A percentile compares a stretch with the other conserved stretches of the same genome.
phyloP scores from a whole-genome alignment of 352 stramenopile genomes.

The Globisporangium lucens region DNA sequence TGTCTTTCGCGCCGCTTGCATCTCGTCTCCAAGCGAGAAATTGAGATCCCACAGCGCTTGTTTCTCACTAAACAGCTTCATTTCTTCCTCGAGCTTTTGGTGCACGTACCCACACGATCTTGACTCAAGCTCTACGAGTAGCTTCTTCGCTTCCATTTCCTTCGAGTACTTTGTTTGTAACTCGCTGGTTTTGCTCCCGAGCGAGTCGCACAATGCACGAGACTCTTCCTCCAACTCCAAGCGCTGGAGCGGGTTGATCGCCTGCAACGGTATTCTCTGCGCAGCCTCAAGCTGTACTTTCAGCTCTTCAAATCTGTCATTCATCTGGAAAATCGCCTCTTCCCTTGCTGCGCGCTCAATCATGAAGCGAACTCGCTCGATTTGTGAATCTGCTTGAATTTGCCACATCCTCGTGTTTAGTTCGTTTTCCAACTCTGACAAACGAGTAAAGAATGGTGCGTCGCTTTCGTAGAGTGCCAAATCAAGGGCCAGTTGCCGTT shows the following conservation, averaged over 20 bases:
- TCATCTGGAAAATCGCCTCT: conserved; percentile 54
- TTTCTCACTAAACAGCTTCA: conserved; percentile 53
- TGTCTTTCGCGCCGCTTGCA: conserved; percentile 31
- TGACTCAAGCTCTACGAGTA: conserved; percentile 46
- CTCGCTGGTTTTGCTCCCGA: conserved; percentile 22
- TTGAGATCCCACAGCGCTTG: conserved; percentile 60
- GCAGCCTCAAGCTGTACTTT: conserved; percentile 40
- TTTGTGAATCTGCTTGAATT: conserved; percentile 50
- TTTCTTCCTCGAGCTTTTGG: conserved; percentile 52
- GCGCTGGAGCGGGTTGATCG: conserved; percentile 47
- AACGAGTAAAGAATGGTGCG: conserved; percentile 39
- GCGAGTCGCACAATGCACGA: conserved; percentile 13
- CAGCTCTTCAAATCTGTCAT: conserved; percentile 43
- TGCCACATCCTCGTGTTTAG: conserved; percentile 47
- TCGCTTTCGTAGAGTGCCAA: conserved; percentile 47
- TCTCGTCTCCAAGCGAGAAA: conserved; percentile 35
- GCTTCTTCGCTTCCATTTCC: conserved; percentile 30
- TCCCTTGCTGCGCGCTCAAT: conserved; percentile 57
- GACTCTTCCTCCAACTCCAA: conserved; percentile 38
- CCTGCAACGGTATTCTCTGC: conserved; percentile 41
- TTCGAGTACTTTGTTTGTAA: conserved; percentile 17
- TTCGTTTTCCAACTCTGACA: conserved; percentile 44
- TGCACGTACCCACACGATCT: conserved; percentile 41
- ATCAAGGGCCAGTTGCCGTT: conserved; percentile 42
- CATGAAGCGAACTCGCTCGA: conserved; percentile 54